Base-by-base conservation (phyloP, 305 asterid genomes). In the Fraxinus xanthoxyloides region DNA sequence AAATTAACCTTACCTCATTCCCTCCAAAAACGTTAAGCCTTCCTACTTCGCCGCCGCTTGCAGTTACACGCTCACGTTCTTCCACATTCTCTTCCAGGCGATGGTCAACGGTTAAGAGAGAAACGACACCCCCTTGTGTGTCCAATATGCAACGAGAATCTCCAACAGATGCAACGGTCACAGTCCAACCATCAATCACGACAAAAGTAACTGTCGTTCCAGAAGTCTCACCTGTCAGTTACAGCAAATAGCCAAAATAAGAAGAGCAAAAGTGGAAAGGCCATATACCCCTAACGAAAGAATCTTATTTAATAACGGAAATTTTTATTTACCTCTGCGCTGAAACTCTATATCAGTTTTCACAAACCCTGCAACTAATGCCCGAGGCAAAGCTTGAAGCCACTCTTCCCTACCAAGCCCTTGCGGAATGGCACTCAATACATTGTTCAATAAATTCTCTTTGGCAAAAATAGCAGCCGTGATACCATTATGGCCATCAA, bases 1-100 rank as follows among this genome's bases (percentile, higher is more conserved):
- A 7, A 24, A 63, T 21, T 3, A 23, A 30, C 17, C 38, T 65
- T 84, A 95, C 99, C 97, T 89, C 98, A 85, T 85, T 92, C 84
- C 97, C 97, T 67, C 99, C 99, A 72, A 82, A 94, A 70, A 97
- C 89, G 84, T 93, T 97, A 78, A 97, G 97, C 88, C 99, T 91
- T 82, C 97, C 97, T 65, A 97, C 97, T 87, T 94, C 98, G 87
- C 98, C 98, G 75, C 98, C 99, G 77, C 98, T 92, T 28, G 99
- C 98, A 80, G 98, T 94, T 61, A 96, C 95, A 75, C 98, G 99
- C 84, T 91, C 96, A 67, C 98, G 93, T 85, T 96, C 99, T 84
- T 96, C 98, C 23, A 84, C 92, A 86, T 96, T 96, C 86, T 96
- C 99, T 88, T 96, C 99, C 80, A 96, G 85, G 69, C 99, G 90